phyloP scores from a whole-genome alignment of 371 early-diverging fungal genomes.

The Mycotypha africana region DNA sequence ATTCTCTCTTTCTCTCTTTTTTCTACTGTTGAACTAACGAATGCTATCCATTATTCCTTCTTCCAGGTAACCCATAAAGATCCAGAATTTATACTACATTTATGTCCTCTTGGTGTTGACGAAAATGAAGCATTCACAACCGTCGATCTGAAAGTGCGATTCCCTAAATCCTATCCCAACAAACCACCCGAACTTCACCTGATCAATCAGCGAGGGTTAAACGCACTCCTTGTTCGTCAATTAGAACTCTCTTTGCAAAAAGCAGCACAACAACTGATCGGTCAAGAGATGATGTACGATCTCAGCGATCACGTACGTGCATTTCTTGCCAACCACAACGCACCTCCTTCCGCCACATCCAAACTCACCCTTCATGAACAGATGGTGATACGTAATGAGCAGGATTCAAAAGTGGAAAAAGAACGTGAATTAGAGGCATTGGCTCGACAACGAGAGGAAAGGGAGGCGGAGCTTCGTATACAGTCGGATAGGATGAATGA shows the following conservation, averaged over 20 bases:
- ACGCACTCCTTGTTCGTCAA: conserved; percentile 40
- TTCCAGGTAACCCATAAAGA: conserved; percentile 50
- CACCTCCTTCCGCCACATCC: conserved; percentile 43
- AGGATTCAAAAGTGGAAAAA: conserved; percentile 42
- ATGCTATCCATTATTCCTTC: not conserved
- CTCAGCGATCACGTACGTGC: conserved; percentile 59
- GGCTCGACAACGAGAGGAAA: conserved; percentile 31
- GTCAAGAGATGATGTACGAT: conserved; percentile 76
- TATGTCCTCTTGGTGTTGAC: conserved; percentile 50
- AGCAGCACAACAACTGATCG: conserved; percentile 45
- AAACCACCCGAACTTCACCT: conserved; percentile 60
- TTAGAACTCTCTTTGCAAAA: conserved; percentile 34
- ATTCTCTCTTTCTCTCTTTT: not conserved
- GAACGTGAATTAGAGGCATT: conserved; percentile 37
- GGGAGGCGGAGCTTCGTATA: conserved; percentile 41
- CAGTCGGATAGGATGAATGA: conserved; percentile 52
- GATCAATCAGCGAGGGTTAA: conserved; percentile 51
- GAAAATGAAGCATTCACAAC: conserved; percentile 45
- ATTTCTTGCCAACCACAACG: conserved; percentile 61
- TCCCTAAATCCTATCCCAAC: conserved; percentile 66
- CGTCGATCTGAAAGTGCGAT: conserved; percentile 58
- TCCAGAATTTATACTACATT: conserved; percentile 66
- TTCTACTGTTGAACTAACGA: not conserved
- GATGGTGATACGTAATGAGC: conserved; percentile 57
- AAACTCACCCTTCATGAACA: conserved; percentile 55